These are phyloP conservation scores for Solanum chilense DNA, from an alignment of 257 asterid species.

Conservation along the genomic window DNA sequence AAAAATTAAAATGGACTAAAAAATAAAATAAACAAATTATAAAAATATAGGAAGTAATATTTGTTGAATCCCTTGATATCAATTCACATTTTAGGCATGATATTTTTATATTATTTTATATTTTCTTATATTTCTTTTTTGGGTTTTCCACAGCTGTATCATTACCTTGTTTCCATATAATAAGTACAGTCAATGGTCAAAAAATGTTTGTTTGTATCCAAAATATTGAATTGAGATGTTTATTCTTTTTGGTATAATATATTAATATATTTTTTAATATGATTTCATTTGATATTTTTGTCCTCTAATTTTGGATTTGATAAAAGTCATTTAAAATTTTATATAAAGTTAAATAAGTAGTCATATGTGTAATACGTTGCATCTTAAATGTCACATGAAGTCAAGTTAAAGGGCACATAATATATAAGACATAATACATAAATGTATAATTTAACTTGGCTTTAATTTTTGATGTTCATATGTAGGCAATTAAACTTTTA, in stretches of 20 bases:
- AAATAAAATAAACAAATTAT: neutral
- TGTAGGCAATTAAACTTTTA: too few species aligned
- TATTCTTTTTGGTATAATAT: too few species aligned
- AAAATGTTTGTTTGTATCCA: neutral
- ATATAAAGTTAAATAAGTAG: neutral
- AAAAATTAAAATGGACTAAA: too few species aligned
- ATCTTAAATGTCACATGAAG: too few species aligned
- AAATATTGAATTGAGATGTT: neutral
- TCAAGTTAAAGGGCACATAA: too few species aligned
- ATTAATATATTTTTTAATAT: accelerated
- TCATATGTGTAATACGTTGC: accelerated
- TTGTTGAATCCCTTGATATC: neutral
- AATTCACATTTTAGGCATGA: neutral
- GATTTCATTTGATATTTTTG: neutral
- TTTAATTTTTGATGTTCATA: accelerated
- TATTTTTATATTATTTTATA: neutral
- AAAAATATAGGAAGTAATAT: neutral
- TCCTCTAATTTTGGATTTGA: too few species aligned
- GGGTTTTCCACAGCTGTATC: neutral
- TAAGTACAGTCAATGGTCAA: neutral
- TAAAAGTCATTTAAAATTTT: too few species aligned
- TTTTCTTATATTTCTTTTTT: neutral
- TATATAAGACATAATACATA: too few species aligned
- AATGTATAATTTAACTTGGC: too few species aligned
- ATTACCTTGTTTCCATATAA: neutral